A percentile compares a stretch with the other conserved stretches of the same genome.
Conservation (phyloP, 108 stramenopile genomes). For the Pseudonitzschia multiseries region DNA sequence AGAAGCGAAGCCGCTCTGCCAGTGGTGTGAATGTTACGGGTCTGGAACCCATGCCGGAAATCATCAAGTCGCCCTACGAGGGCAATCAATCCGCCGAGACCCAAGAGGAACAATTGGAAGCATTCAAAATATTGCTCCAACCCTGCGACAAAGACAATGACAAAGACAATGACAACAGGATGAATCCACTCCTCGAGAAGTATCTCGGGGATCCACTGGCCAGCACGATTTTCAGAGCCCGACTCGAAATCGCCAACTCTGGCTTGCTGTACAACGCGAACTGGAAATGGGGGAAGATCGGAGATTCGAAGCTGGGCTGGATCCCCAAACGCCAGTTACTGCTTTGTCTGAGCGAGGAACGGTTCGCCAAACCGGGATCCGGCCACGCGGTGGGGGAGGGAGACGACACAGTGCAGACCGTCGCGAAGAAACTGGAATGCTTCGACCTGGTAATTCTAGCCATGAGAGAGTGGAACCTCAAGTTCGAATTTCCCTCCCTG, state of each 20-base stretch:
- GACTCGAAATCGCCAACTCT: background rate
- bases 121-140: background rate
- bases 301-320: background rate
- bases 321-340: background rate
- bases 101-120: background rate
- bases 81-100: constrained; percentile 12
- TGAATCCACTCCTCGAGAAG: background rate
- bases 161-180: background rate
- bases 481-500: background rate
- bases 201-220: background rate
- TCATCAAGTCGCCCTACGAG: constrained; percentile 3
- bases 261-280: background rate
- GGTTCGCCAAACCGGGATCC: background rate
- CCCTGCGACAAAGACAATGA: background rate
- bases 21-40: background rate
- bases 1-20: background rate
- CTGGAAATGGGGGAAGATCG: constrained; percentile 7
- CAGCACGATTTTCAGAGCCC: background rate
- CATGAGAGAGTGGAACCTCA: constrained; percentile 5
- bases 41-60: constrained; percentile 8
- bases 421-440: constrained; percentile 2
- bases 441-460: background rate
- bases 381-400: background rate
- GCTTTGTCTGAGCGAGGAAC: constrained; percentile 1
- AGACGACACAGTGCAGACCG: background rate